A percentile compares a stretch with the other conserved stretches of the same genome.
Conservation (phyloP, 1,284 basidiomycete species). For the Acaromyces ingoldii region DNA sequence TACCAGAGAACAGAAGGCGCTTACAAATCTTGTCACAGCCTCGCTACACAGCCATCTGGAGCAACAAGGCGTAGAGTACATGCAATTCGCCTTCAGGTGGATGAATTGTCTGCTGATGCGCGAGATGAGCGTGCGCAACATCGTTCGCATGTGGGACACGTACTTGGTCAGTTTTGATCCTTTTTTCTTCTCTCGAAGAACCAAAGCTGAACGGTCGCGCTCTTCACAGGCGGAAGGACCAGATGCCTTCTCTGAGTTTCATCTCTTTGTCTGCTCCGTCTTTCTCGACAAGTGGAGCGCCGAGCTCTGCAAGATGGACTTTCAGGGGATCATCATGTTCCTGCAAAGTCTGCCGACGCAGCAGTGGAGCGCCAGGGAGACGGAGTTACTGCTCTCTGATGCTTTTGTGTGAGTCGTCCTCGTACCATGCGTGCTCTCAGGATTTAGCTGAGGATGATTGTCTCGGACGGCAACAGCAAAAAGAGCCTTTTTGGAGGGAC, state of each 20-base stretch:
- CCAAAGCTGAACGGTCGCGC: not conserved
- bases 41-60: constrained; percentile 45
- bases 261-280: constrained; percentile 48
- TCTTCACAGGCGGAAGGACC: constrained; percentile 41
- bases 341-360: constrained; percentile 92
- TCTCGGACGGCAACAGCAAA: constrained; percentile 16
- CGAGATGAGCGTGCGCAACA: constrained; percentile 50
- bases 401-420: constrained; percentile 68
- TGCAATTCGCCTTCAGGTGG: constrained; percentile 51
- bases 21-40: constrained; percentile 12
- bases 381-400: constrained; percentile 88
- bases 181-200: not conserved
- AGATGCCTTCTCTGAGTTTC: constrained; percentile 49
- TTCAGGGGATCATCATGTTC: constrained; percentile 93
- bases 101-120: constrained; percentile 52
- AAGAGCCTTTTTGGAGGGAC: constrained; percentile 49
- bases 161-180: constrained; percentile 29
- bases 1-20: not conserved
- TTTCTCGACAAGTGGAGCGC: constrained; percentile 47
- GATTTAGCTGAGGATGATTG: constrained; percentile 1
- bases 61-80: constrained; percentile 48
- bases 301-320: constrained; percentile 44
- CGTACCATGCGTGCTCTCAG: constrained; percentile 1
- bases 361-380: constrained; percentile 89
- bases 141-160: constrained; percentile 51